Conservation (phyloP, 169 alveolate species). For the Eimeria brunetti region DNA sequence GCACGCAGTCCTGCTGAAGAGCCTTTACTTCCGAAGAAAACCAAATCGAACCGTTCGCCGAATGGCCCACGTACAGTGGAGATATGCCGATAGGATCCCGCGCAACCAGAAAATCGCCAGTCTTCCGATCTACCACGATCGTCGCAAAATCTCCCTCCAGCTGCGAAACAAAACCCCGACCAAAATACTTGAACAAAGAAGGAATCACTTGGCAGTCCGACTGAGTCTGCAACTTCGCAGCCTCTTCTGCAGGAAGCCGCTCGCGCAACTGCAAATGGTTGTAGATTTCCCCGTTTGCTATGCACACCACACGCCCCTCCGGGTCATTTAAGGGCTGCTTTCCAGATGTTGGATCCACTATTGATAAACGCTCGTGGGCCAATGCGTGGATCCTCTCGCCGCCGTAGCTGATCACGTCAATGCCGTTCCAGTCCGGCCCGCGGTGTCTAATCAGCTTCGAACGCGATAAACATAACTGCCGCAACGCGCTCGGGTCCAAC, state of each 20-base stretch:
- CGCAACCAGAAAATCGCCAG: constrained; percentile 72
- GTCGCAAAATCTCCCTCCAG: constrained; percentile 72
- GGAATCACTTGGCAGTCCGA: constrained; percentile 59
- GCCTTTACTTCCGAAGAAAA: constrained; percentile 74
- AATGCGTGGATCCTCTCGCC: neutral
- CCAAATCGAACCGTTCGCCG: constrained; percentile 72
- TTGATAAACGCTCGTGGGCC: constrained; percentile 79
- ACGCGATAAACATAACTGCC: constrained; percentile 45
- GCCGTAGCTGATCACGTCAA: neutral
- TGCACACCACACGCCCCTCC: neutral
- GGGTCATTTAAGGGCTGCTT: constrained; percentile 79
- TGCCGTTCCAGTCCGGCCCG: constrained; percentile 82
- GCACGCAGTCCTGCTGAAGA: constrained; percentile 39
- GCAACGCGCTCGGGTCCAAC: constrained; percentile 18
- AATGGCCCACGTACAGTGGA: constrained; percentile 76
- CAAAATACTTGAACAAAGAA: neutral
- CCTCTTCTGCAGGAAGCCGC: constrained; percentile 42
- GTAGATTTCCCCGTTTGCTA: constrained; percentile 79
- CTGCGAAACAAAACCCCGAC: neutral
- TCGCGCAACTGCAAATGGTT: constrained; percentile 59
- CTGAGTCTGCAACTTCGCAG: neutral
- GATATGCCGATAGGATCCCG: constrained; percentile 79
- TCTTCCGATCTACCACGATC: constrained; percentile 17
- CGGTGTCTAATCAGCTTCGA: constrained; percentile 74
- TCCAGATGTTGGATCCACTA: constrained; percentile 79